Conservation (phyloP, 2,329 filamentous ascomycete species). For the Pseudocercospora cruenta region DNA sequence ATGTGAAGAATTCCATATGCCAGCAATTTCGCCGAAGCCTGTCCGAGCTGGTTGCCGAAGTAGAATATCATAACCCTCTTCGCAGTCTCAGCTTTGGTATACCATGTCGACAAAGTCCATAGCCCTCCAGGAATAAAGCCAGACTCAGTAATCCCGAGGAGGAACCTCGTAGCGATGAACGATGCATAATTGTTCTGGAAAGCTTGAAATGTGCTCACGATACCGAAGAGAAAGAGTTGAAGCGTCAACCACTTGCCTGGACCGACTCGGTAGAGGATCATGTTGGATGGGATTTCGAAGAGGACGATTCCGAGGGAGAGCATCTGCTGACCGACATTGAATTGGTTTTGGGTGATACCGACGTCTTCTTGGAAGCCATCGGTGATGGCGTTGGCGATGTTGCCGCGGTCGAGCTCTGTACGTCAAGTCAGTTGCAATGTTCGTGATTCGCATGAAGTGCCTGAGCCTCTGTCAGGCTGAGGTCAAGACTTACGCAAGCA, state of each 20-base stretch:
- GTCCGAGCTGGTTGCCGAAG: slow-evolving; percentile 50
- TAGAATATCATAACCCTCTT: slow-evolving; percentile 53
- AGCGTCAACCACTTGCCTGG: slow-evolving; percentile 45
- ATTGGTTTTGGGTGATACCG: slow-evolving; percentile 38
- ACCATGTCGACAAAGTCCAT: slow-evolving; percentile 55
- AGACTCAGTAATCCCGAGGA: slow-evolving; percentile 46
- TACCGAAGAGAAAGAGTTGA: slow-evolving; percentile 44
- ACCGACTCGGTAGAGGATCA: slow-evolving; percentile 41
- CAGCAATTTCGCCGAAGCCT: slow-evolving; percentile 47
- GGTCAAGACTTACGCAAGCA: slow-evolving; percentile 31
- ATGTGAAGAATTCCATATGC: slow-evolving; percentile 47
- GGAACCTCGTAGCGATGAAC: slow-evolving; percentile 44
- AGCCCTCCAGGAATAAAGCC: slow-evolving; percentile 54
- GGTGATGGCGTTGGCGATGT: slow-evolving; percentile 40
- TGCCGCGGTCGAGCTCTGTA: slow-evolving; percentile 36
- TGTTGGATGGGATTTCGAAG: slow-evolving; percentile 38
- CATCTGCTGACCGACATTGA: slow-evolving; percentile 42
- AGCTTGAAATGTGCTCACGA: slow-evolving; percentile 47
- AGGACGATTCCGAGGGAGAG: slow-evolving; percentile 40
- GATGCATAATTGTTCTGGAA: slow-evolving; percentile 45
- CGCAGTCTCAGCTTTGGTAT: slow-evolving; percentile 51
- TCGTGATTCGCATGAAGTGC: not conserved
- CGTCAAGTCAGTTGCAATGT: not conserved
- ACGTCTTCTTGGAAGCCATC: slow-evolving; percentile 39
- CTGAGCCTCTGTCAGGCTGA: not conserved